Percentiles rank a stretch among this genome's conserved stretches.
These are phyloP conservation scores for Phialophora tarda DNA, from an alignment of 2,329 filamentous ascomycete genomes.

Conservation along the genomic window DNA sequence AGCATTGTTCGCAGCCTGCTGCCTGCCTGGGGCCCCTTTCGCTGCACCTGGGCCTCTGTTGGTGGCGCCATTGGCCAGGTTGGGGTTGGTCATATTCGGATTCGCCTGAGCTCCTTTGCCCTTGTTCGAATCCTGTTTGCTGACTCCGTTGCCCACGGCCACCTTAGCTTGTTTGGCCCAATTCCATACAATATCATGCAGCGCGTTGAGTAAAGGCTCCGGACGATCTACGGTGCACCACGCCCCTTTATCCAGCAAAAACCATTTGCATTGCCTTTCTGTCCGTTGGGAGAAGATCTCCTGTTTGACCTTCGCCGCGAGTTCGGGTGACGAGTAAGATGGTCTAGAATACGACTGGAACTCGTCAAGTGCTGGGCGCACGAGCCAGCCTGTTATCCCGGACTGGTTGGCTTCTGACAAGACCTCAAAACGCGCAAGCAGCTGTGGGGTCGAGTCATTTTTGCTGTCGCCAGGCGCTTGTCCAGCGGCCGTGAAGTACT, in stretches of 20 bases:
- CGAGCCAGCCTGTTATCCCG: conserved; percentile 34
- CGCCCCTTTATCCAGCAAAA: conserved; percentile 36
- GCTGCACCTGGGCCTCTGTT: neutral
- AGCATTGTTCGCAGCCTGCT: neutral
- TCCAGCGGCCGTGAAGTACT: conserved; percentile 34
- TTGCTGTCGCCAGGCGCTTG: conserved; percentile 24
- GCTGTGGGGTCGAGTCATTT: conserved; percentile 24
- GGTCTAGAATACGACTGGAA: conserved; percentile 37
- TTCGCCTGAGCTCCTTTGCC: conserved; percentile 4
- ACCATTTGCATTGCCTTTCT: conserved; percentile 30
- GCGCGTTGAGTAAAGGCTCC: conserved; percentile 32
- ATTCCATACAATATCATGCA: conserved; percentile 34
- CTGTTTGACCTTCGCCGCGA: conserved; percentile 34
- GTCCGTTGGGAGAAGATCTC: conserved; percentile 32
- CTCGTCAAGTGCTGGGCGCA: conserved; percentile 38
- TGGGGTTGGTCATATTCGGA: conserved; percentile 9
- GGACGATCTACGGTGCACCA: conserved; percentile 33
- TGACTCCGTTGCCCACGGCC: conserved; percentile 6
- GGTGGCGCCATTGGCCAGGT: conserved; percentile 10
- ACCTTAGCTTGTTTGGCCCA: conserved; percentile 32
- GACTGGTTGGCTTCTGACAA: conserved; percentile 27
- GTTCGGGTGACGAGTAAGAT: conserved; percentile 32
- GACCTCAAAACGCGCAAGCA: conserved; percentile 38
- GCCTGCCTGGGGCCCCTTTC: conserved; percentile 17
- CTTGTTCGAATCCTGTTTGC: conserved; percentile 8